Evolutionary conservation across 2,329 filamentous ascomycete species (phyloP), one percentile per base, ranked within the genome.

Genomic region (Penicillium sp.): DNA sequence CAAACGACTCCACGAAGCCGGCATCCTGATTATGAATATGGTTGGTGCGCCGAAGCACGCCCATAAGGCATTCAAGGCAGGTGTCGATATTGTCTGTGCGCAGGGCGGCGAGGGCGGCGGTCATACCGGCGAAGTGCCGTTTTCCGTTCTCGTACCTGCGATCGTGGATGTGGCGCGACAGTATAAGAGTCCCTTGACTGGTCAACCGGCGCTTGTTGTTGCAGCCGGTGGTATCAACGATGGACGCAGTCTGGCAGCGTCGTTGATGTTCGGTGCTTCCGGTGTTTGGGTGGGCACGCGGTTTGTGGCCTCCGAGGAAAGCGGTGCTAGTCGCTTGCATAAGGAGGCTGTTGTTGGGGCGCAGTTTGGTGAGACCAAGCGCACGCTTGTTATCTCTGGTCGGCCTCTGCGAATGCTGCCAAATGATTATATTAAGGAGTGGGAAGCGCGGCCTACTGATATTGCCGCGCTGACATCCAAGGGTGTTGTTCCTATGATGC

Each of bases 21-120:
- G 89, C 0, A 89, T 97, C 39, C 71, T 95, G 57, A 82, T 97
- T 35, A 97, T 97, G 92, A 97, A 97, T 74, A 97, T 97, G 92
- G 92, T 97, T 20, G 93, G 93, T 0, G 89, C 92, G 66, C 92
- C 93, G 2, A 91, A 89, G 72, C 93, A 97, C 73, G 92, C 92
- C 1, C 84, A 88, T 72, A 97, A 97, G 78, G 92, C 92, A 2
- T 79, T 97, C 4, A 85, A 91, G 48, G 84, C 88, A 0, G 93
- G 93, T 42, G 91, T 96, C 10, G 93, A 97, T 75, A 87, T 97
- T 61, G 83, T 97, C 6, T 96, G 92, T 72, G 87, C 92, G 2
- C 93, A 97, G 78, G 93, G 93, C 45, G 91, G 91, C 50, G 93
- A 97, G 74, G 93, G 92, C 2, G 93, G 93, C 18, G 93, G 92